Percentiles rank a stretch among this genome's conserved stretches.
These are phyloP conservation scores for Colletotrichum cuscutae DNA, from an alignment of 2,329 filamentous ascomycete genomes.

Conservation along the genomic window DNA sequence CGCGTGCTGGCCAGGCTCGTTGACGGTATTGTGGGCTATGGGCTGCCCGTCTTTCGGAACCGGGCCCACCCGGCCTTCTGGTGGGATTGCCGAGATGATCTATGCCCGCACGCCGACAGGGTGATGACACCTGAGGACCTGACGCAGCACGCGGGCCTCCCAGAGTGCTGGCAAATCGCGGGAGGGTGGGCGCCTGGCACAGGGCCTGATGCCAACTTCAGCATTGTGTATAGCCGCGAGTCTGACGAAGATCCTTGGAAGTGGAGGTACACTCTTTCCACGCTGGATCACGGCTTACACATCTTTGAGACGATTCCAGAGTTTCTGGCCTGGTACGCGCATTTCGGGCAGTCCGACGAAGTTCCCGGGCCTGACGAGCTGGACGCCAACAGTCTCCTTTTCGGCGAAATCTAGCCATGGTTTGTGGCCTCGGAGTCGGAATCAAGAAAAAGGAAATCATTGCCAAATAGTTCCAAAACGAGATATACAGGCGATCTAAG, in stretches of 20 bases:
- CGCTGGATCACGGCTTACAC: neutral
- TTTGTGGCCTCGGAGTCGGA: too few relatives aligned
- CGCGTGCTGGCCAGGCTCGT: neutral
- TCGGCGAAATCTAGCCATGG: neutral
- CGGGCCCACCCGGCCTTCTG: neutral
- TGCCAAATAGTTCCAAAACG: too few relatives aligned
- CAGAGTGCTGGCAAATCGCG: neutral
- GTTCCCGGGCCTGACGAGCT: neutral
- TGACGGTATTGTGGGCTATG: neutral
- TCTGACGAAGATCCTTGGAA: neutral
- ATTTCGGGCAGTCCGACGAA: neutral
- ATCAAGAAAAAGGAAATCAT: too few relatives aligned
- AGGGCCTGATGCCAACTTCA: neutral
- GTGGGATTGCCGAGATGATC: neutral
- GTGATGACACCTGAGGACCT: neutral
- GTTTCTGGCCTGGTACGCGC: neutral
- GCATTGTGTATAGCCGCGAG: neutral
- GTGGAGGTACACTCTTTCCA: neutral
- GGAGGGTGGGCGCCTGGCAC: neutral
- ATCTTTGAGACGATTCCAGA: neutral
- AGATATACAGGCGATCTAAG: too few relatives aligned
- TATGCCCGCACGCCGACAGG: neutral
- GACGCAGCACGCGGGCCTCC: neutral
- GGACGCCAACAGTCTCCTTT: neutral
- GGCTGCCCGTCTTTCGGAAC: neutral